Evolutionary conservation across 2,329 filamentous ascomycete genomes (phyloP), one percentile per base, ranked within the genome.

Genomic region (Colletotrichum gigasporum): DNA sequence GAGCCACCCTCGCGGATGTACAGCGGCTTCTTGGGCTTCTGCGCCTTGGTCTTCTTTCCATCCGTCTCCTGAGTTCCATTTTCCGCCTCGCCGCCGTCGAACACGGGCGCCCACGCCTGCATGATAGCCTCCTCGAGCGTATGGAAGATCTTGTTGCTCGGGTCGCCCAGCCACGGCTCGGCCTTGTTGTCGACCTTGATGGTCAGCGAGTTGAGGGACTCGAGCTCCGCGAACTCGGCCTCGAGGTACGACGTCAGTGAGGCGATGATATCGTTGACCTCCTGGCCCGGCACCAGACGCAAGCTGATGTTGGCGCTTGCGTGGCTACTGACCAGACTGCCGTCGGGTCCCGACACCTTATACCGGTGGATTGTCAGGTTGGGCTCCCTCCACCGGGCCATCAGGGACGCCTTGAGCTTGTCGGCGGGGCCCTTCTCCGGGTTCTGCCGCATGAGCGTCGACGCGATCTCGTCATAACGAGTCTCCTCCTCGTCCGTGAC

Each of bases 1-100:
- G 92, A 96, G 5, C 96, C 96, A 11, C 96, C 96, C 78, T 99
- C 96, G 9, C 96, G 88, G 69, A 99, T 99, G 75, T 97, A 98
- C 3, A 99, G 83, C 0, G 94, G 95, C 70, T 90, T 91, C 67
- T 80, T 83, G 4, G 80, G 76, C 35, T 75, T 78, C 50, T 61
- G 54, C 10, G 65, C 45, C 11, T 54, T 75, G 2, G 71, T 72
- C 14, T 32, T 14, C 6, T 22, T 37, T 12, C 14, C 51, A 5
- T 16, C 42, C 1, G 32, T 24, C 6, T 18, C 16, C 6, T 37
- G 65, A 9, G 9, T 11, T 35, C 20, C 52, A 47, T 62, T 63
- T 51, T 51, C 53, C 37, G 67, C 28, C 63, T 67, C 65, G 37
- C 47, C 70, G 66, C 52, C 67, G 54, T 73, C 79, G 67, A 78